Base-by-base conservation (phyloP, 768 basidiomycete species). In the Tylopilus sp. region DNA sequence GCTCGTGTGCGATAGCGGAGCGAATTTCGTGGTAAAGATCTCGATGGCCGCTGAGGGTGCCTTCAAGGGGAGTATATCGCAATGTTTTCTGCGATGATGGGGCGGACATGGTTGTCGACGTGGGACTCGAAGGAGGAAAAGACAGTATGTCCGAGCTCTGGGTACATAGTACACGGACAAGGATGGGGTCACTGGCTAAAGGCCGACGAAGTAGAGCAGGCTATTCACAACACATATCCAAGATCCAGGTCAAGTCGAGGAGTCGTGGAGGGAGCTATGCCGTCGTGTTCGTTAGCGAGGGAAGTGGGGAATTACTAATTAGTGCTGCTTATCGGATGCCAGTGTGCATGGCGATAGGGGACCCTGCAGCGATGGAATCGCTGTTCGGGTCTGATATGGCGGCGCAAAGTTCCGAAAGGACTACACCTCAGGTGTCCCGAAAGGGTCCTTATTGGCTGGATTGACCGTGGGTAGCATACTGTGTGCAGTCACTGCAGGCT, bases 71-170 rank as follows among this genome's bases (percentile, higher is more conserved):
- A 87, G 57, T 3, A 52, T 55, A 18, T 68, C 44, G 26, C 82
- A 76, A 47, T 78, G n/a, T n/a, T 36, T 36, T 36, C 35, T 5
- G 35, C 9, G 35, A 36, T 17, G n/a, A 36, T 18, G 2, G 87
- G 83, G 60, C 91, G 89, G 0, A 87, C 85, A 61, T 91, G 89
- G 64, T 90, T 89, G 70, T 91, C 88, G 62, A 88, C 85, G n/a
- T n/a, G n/a, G n/a, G n/a, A n/a, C 1, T 79, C 80, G 18, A 83
- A 85, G 44, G 71, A 77, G 22, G 49, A 21, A 25, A 69, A 57
- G 22, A 54, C 54, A 18, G 48, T 43, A 21, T 46, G 30, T 39
- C 50, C 58, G 38, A 69, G 58, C 6, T 63, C 44, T 5, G 49
- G 54, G n/a, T n/a, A n/a, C 28, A 51, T n/a, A 57, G 52, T 57